Evolutionary conservation across 2,329 filamentous ascomycete genomes (phyloP).

Genomic region (Aspergillus thermomutatus): DNA sequence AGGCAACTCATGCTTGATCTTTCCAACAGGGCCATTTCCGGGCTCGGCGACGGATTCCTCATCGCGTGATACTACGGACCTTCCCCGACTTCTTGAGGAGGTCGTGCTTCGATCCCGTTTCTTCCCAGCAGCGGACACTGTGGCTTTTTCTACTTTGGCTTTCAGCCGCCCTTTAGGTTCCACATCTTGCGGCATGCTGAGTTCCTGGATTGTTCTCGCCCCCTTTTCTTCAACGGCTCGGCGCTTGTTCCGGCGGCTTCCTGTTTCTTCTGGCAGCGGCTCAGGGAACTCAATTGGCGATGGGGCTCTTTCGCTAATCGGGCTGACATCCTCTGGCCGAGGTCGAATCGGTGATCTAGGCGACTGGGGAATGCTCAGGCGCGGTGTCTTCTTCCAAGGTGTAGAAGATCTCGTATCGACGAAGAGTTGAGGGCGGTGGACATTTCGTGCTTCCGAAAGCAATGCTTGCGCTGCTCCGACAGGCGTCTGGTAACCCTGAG

Average conservation of each 20-base stretch:
- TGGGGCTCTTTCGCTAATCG: slow-evolving; percentile 42
- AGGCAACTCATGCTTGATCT: slow-evolving; percentile 33
- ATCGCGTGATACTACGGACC: slow-evolving; percentile 35
- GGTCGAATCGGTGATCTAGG: slow-evolving; percentile 41
- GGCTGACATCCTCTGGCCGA: slow-evolving; percentile 43
- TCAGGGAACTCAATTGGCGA: slow-evolving; percentile 33
- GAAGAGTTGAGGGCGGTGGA: slow-evolving; percentile 31
- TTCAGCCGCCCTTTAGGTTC: slow-evolving; percentile 17
- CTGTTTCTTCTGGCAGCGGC: slow-evolving; percentile 22
- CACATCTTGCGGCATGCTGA: slow-evolving; percentile 10
- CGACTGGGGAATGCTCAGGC: slow-evolving; percentile 31
- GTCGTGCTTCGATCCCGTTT: slow-evolving; percentile 33
- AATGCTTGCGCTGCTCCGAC: slow-evolving; percentile 21
- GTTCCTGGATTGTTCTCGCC: slow-evolving; percentile 18
- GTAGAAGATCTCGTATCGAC: slow-evolving; percentile 42
- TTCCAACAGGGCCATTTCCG: slow-evolving; percentile 11
- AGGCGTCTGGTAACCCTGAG: slow-evolving; percentile 27
- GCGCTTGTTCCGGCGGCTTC: slow-evolving; percentile 17
- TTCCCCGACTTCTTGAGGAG: slow-evolving; percentile 36
- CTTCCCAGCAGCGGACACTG: slow-evolving; percentile 19
- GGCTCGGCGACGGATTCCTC: slow-evolving; percentile 24
- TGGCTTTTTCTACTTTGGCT: slow-evolving; percentile 26
- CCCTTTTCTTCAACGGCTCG: slow-evolving; percentile 20
- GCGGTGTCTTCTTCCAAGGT: slow-evolving; percentile 42
- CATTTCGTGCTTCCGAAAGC: slow-evolving; percentile 22